Conservation (phyloP, 1,284 basidiomycete genomes). For the Fomitiporia mediterranea region DNA sequence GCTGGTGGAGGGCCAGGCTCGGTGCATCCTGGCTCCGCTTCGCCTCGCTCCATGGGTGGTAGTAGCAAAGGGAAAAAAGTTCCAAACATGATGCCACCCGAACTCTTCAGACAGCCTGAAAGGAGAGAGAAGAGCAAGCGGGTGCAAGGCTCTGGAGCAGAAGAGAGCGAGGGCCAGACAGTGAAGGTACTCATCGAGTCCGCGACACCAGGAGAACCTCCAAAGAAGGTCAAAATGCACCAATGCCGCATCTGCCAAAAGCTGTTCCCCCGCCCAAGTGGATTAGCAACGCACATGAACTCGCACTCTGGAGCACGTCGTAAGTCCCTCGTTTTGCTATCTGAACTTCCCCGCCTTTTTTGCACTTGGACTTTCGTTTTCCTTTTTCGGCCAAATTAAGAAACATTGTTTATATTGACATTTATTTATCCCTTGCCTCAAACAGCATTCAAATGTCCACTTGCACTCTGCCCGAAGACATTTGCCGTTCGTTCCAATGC, state of each 20-base stretch:
- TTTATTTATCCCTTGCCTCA: not conserved
- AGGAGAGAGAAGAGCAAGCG: constrained; percentile 14
- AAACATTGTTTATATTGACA: not conserved
- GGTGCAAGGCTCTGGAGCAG: not conserved
- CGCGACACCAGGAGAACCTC: constrained; percentile 18
- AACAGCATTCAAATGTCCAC: constrained; percentile 48
- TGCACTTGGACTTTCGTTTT: not conserved
- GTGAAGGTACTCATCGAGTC: constrained; percentile 17
- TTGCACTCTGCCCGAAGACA: constrained; percentile 43
- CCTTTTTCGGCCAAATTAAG: not conserved
- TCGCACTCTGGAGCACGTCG: constrained; percentile 65
- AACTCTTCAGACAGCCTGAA: constrained; percentile 1
- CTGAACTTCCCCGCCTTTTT: not conserved
- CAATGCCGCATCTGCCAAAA: constrained; percentile 52
- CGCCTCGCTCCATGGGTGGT: not conserved
- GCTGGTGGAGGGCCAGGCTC: not conserved
- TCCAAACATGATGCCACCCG: not conserved
- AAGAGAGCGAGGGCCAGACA: constrained; percentile 12
- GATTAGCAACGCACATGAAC: constrained; percentile 69
- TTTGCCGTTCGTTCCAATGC: constrained; percentile 63
- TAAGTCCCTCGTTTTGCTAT: constrained; percentile 29
- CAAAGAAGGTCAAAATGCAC: constrained; percentile 48
- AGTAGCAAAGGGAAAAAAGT: not conserved
- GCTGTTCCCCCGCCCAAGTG: constrained; percentile 59
- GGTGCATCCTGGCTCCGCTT: not conserved